phyloP scores from a whole-genome alignment of 2,329 filamentous ascomycete genomes.

The Fusarium torreyae region DNA sequence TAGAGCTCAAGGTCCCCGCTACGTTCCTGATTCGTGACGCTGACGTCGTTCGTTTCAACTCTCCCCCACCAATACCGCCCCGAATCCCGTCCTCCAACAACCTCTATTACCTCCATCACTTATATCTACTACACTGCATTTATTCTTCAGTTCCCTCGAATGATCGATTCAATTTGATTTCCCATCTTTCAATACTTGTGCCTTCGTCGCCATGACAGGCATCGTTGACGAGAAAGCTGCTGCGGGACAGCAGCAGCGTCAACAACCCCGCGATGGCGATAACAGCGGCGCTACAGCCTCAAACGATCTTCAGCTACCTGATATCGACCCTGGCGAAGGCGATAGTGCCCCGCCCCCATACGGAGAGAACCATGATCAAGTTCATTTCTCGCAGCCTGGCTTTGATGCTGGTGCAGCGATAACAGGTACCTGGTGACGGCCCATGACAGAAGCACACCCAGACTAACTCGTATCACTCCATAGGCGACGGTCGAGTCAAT shows the following conservation, averaged over 20 bases:
- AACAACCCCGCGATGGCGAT: conserved; percentile 31
- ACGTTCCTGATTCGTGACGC: conserved; percentile 31
- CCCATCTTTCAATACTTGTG: conserved; percentile 5
- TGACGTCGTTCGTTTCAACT: conserved; percentile 37
- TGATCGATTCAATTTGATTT: not conserved
- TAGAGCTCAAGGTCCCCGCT: conserved; percentile 12
- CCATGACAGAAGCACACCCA: not conserved
- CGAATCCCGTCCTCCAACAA: not conserved
- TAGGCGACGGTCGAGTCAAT: conserved; percentile 82
- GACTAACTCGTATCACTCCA: conserved; percentile 36
- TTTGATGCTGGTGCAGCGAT: conserved; percentile 74
- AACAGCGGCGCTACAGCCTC: conserved; percentile 53
- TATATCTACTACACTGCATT: conserved; percentile 3
- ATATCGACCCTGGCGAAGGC: conserved; percentile 57
- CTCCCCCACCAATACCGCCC: conserved; percentile 18
- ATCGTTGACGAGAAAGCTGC: conserved; percentile 49
- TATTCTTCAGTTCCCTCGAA: conserved; percentile 2
- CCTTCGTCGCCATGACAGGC: conserved; percentile 45
- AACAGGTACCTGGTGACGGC: conserved; percentile 59
- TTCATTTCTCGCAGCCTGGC: conserved; percentile 74
- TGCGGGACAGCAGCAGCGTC: conserved; percentile 41
- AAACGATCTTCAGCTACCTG: conserved; percentile 60
- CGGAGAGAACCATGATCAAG: conserved; percentile 68
- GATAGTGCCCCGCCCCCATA: conserved; percentile 70
- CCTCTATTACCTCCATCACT: conserved; percentile 3